Evolutionary conservation across 2,329 filamentous ascomycete genomes (phyloP).

Genomic region (Fusarium sp.): DNA sequence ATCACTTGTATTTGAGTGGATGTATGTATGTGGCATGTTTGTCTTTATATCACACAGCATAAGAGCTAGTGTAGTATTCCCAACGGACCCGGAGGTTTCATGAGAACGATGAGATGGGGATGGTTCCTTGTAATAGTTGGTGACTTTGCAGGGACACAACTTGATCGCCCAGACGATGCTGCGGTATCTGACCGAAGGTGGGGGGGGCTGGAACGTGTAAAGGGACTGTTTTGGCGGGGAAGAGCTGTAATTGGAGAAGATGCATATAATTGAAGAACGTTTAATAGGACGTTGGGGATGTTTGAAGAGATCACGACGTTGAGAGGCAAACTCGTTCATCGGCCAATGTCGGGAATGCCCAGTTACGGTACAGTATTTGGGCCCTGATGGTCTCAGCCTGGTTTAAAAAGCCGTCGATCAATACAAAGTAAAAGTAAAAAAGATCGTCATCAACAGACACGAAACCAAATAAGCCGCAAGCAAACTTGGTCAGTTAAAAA

Average conservation of each 20-base stretch:
- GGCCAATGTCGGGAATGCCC: slow-evolving; percentile 18
- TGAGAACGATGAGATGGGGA: too few relatives aligned
- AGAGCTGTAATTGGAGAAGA: slow-evolving; percentile 18
- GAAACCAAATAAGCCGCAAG: slow-evolving; percentile 17
- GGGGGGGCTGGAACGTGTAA: not conserved
- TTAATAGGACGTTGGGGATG: too few relatives aligned
- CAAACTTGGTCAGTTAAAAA: slow-evolving; percentile 2
- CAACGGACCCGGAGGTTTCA: too few relatives aligned
- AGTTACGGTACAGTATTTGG: not conserved
- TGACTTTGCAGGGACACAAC: slow-evolving; percentile 4
- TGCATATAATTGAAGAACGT: too few relatives aligned
- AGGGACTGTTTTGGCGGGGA: slow-evolving; percentile 13
- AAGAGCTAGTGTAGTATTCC: not conserved
- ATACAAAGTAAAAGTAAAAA: not conserved
- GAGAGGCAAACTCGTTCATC: not conserved
- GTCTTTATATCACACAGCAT: slow-evolving; percentile 12
- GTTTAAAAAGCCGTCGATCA: not conserved
- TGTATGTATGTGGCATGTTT: not conserved
- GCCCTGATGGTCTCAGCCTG: not conserved
- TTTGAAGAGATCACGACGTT: not conserved
- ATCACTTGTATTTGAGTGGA: not conserved
- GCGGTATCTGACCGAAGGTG: not conserved
- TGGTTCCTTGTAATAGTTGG: not conserved
- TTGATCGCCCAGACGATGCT: slow-evolving; percentile 5
- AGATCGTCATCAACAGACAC: slow-evolving; percentile 6